Conservation (phyloP, 192 early-diverging fungal genomes). For the Coemansia asiatica region DNA sequence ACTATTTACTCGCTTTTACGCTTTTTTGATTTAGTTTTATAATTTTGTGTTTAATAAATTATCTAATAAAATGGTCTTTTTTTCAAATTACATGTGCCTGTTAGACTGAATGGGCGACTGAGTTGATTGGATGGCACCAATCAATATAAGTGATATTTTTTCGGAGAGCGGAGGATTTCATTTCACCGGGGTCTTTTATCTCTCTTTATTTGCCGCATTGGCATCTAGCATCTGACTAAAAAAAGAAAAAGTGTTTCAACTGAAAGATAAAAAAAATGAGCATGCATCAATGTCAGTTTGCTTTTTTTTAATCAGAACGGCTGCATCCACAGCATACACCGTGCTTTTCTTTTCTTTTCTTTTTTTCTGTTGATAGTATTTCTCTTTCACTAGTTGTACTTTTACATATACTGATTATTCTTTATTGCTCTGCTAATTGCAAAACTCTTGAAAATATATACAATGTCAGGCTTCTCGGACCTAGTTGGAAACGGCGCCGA, state of each 20-base stretch:
- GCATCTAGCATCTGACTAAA: background rate
- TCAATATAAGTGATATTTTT: background rate
- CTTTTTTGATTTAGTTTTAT: no score
- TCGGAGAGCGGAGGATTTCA: constrained; percentile 2
- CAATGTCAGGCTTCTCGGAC: constrained; percentile 61
- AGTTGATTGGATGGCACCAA: background rate
- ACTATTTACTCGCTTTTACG: background rate
- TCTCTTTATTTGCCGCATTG: background rate
- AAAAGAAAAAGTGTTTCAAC: no score
- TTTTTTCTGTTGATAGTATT: background rate
- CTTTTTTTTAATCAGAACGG: background rate
- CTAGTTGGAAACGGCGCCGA: constrained; percentile 67
- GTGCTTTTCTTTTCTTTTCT: background rate
- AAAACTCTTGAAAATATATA: background rate
- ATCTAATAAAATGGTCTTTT: no score
- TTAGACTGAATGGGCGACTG: no score
- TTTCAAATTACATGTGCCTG: background rate
- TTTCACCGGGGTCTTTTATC: background rate
- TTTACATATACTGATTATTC: background rate
- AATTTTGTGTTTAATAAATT: no score
- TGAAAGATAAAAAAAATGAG: background rate
- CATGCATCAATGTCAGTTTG: background rate
- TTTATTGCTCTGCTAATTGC: constrained; percentile 5
- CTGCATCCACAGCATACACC: background rate
- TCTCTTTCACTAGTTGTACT: background rate